Evolutionary conservation across 371 early-diverging fungal species (phyloP).

Genomic region (Apophysomyces ossiformis): DNA sequence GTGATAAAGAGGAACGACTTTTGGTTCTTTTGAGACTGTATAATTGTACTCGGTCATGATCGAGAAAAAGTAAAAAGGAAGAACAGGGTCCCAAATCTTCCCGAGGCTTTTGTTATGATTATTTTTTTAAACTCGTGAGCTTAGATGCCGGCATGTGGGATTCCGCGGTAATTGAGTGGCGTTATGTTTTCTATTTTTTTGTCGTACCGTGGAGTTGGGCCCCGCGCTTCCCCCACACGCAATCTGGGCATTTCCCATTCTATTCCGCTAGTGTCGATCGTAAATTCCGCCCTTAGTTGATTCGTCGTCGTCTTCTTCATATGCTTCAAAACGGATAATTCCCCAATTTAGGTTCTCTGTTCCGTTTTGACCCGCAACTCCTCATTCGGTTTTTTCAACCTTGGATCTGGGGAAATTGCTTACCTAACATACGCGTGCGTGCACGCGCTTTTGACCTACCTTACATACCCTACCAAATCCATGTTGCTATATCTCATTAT

Average conservation of each 20-base stretch:
- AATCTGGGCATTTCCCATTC: constrained; percentile 12
- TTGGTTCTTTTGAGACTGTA: constrained; percentile 16
- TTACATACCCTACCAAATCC: too few species aligned
- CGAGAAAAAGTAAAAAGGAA: constrained; percentile 11
- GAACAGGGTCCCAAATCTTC: constrained; percentile 18
- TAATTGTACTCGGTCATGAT: constrained; percentile 23
- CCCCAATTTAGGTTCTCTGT: constrained; percentile 14
- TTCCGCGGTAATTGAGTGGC: constrained; percentile 15
- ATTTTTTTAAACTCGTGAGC: constrained; percentile 11
- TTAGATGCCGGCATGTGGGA: constrained; percentile 13
- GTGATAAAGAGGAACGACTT: constrained; percentile 21
- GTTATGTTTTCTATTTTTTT: constrained; percentile 11
- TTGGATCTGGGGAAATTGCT: background rate
- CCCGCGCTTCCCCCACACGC: constrained; percentile 14
- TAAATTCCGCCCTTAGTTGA: background rate
- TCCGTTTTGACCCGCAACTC: constrained; percentile 12
- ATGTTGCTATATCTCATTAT: too few species aligned
- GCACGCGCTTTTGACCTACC: background rate
- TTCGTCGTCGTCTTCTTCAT: constrained; percentile 4
- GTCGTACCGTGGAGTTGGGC: constrained; percentile 8
- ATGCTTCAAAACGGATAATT: constrained; percentile 5
- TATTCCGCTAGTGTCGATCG: constrained; percentile 4
- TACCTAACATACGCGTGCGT: constrained; percentile 6
- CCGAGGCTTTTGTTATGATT: constrained; percentile 10
- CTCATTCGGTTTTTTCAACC: constrained; percentile 1